phyloP scores from a whole-genome alignment of 306 rosid species.

The Heteromeles arbutifolia region DNA sequence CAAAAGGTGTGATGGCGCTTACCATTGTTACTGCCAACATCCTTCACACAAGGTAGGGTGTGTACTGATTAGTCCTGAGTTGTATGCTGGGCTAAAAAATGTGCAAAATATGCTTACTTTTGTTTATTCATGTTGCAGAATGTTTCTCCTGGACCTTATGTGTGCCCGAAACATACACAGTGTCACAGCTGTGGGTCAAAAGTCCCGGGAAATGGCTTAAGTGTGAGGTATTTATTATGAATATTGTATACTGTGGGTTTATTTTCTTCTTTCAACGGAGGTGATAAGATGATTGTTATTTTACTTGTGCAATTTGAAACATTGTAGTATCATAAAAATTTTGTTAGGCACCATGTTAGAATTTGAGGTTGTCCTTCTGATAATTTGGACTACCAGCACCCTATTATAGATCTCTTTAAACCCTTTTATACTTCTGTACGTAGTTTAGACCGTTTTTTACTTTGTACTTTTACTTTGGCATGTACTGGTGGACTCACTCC shows the following conservation, averaged over 20 bases:
- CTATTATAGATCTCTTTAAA: background rate
- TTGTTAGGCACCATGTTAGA: background rate
- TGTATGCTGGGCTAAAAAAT: slow-evolving; percentile 7
- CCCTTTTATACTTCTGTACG: background rate
- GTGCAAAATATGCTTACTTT: slow-evolving; percentile 16
- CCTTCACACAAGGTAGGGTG: slow-evolving; percentile 88
- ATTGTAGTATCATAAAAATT: background rate
- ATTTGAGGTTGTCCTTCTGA: background rate
- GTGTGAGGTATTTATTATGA: slow-evolving; percentile 66
- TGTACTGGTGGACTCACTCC: slow-evolving; percentile 18
- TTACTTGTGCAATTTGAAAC: background rate
- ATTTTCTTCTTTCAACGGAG: background rate
- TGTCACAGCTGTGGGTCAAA: slow-evolving; percentile 95
- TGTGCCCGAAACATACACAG: slow-evolving; percentile 86
- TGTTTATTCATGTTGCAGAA: slow-evolving; percentile 55
- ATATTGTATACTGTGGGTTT: background rate
- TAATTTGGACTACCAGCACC: background rate
- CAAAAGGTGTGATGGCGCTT: slow-evolving; percentile 96
- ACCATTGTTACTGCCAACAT: slow-evolving; percentile 94
- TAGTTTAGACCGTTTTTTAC: background rate
- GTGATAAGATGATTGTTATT: background rate
- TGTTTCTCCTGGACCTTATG: slow-evolving; percentile 84
- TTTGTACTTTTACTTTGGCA: background rate
- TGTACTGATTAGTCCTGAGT: slow-evolving; percentile 11
- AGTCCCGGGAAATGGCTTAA: slow-evolving; percentile 96